Evolutionary conservation across 768 basidiomycete genomes (phyloP), one percentile per base, ranked within the genome.

Genomic region (Podaxis carcinomalis): DNA sequence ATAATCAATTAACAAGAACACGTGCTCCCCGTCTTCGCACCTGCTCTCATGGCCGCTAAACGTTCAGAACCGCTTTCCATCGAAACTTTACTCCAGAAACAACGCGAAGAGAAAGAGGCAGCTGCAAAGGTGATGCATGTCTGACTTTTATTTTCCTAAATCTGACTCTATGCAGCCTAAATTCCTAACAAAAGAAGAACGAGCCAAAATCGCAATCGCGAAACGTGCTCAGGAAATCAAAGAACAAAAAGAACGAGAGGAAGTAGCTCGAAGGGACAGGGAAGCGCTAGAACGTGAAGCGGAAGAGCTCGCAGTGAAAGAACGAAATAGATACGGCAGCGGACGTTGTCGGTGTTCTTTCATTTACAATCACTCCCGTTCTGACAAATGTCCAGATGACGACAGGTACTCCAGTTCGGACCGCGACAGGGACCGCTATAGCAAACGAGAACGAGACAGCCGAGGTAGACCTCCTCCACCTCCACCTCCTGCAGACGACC

Each of bases 161-260:
- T 5, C 53, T 59, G 39, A 39, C 56, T 51, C 49, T 52, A 59
- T 36, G 11, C 74, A 98, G 95, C 96, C 96, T 37, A 96, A 87
- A 74, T 98, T 98, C 78, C 79, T 98, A 13, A 85, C 92, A 2
- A 98, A 92, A 74, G 92, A 95, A 65, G 92, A 97, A 68, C 86
- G 96, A 52, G 93, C 92, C 16, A 85, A 86, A 68, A 75, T 97
- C 37, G 96, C 96, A 2, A 90, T 98, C 62, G 87, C 88, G 14
- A 91, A 92, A 67, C 88, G 96, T 13, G 83, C 87, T 19, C 83
- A 89, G 61, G 95, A 98, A 70, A 89, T 98, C 42, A 82, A 77
- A 54, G 85, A 85, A 47, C 83, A 92, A 68, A 86, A 80, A 62
- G 85, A 83, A 57, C 82, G 78, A 52, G 87, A 89, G 19, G 89